These are phyloP conservation scores for Blastocystis hominis DNA, from an alignment of 352 stramenopile genomes.

Conservation along the genomic window DNA sequence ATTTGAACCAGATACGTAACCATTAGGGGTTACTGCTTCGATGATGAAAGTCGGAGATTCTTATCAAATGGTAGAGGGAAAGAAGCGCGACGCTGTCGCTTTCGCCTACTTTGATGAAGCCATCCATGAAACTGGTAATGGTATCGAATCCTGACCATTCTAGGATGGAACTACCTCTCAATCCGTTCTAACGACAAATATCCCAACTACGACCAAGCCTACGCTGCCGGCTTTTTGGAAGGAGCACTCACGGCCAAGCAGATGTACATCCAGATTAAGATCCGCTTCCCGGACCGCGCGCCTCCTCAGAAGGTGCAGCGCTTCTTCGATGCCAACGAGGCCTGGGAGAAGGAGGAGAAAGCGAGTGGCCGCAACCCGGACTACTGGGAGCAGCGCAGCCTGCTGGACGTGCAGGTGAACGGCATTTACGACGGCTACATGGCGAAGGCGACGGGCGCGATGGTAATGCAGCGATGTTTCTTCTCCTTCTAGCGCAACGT, in stretches of 20 bases:
- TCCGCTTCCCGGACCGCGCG: conserved; percentile 63
- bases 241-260: conserved; percentile 67
- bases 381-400: conserved; percentile 63
- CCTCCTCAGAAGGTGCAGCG: conserved; percentile 63
- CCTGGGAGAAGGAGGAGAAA: conserved; percentile 62
- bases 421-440: conserved; percentile 57
- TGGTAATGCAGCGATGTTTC: conserved; percentile 59
- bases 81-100: background rate
- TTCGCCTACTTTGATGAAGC: conserved; percentile 48
- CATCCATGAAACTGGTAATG: conserved; percentile 30
- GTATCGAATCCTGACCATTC: background rate
- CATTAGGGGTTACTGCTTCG: conserved; percentile 1
- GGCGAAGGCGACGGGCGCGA: conserved; percentile 44
- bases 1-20: background rate
- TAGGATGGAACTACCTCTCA: conserved; percentile 57
- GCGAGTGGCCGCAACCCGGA: conserved; percentile 64
- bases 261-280: conserved; percentile 68
- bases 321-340: conserved; percentile 61
- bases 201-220: conserved; percentile 63
- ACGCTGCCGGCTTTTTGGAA: conserved; percentile 66
- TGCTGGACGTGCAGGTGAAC: conserved; percentile 56
- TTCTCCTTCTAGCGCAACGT: conserved; percentile 65
- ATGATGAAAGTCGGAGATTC: conserved; percentile 25
- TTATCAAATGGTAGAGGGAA: conserved; percentile 23
- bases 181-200: conserved; percentile 57